Evolutionary conservation across 805 yeast genomes (phyloP).

Genomic region (Schizosaccharomyces lindneri): DNA sequence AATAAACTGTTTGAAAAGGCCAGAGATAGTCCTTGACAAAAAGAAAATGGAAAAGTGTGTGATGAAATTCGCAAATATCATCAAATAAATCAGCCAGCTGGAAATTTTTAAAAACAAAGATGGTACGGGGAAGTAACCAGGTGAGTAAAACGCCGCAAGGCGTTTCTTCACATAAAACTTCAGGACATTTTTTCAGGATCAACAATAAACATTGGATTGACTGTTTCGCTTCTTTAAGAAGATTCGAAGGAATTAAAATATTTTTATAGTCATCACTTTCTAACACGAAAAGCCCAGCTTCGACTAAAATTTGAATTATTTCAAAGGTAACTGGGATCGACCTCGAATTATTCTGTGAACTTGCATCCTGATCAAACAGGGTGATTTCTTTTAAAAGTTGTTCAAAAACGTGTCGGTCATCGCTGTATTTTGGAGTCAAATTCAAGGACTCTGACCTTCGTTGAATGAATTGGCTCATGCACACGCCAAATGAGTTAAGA

Average conservation of each 20-base stretch:
- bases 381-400: conserved; percentile 1
- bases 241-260: background rate
- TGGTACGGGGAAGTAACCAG: background rate
- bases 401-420: background rate
- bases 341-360: background rate
- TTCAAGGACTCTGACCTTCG: background rate
- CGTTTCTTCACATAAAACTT: background rate
- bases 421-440: background rate
- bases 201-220: background rate
- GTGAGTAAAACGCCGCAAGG: background rate
- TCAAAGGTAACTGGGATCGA: background rate
- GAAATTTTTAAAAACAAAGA: background rate
- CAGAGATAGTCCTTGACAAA: background rate
- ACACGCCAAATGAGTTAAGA: background rate
- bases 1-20: background rate
- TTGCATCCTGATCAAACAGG: background rate
- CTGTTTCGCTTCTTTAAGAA: background rate
- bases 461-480: background rate
- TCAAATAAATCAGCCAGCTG: background rate
- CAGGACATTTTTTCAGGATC: background rate
- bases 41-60: background rate
- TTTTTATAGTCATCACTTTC: background rate
- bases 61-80: background rate
- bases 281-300: conserved; percentile 1
- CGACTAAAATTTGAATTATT: background rate